A percentile compares a stretch with the other conserved stretches of the same genome.
Conservation (phyloP, 2,329 filamentous ascomycete species). For the Botryotinia globosa region DNA sequence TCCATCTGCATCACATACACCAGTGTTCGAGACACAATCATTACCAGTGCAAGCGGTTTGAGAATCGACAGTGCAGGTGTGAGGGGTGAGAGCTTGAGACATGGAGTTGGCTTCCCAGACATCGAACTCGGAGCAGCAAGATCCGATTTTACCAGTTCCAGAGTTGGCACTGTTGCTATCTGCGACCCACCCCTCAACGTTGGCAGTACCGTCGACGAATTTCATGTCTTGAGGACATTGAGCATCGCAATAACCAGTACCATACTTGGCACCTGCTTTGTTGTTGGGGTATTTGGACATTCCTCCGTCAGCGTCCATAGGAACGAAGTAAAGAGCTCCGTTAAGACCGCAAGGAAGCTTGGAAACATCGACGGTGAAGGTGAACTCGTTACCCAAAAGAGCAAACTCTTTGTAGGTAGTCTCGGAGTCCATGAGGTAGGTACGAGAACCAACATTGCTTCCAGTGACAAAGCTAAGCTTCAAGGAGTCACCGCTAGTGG, state of each 20-base stretch:
- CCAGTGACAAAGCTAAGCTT: conserved; percentile 32
- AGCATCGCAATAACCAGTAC: conserved; percentile 25
- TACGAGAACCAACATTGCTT: conserved; percentile 41
- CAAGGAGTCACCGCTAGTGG: conserved; percentile 40
- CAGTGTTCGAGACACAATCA: conserved; percentile 3
- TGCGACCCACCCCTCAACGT: conserved; percentile 51
- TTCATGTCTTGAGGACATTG: conserved; percentile 39
- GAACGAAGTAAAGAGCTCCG: conserved; percentile 64
- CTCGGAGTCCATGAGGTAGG: conserved; percentile 45
- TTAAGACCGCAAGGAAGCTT: conserved; percentile 67
- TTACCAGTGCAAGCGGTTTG: conserved; percentile 35
- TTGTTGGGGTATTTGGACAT: conserved; percentile 45
- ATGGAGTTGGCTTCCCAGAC: conserved; percentile 61
- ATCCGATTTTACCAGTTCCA: conserved; percentile 49
- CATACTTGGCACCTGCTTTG: conserved; percentile 51
- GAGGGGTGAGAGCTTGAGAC: conserved; percentile 56
- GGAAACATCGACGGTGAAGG: conserved; percentile 67
- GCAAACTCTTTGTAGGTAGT: conserved; percentile 57
- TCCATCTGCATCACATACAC: conserved; percentile 53
- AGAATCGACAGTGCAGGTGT: conserved; percentile 48
- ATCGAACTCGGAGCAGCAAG: conserved; percentile 66
- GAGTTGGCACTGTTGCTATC: conserved; percentile 50
- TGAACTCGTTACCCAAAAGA: conserved; percentile 51
- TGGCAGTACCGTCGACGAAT: conserved; percentile 49
- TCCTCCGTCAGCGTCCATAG: conserved; percentile 63